Evolutionary conservation across 345 rosid species (phyloP).

Genomic region (Eucalyptus marginata): DNA sequence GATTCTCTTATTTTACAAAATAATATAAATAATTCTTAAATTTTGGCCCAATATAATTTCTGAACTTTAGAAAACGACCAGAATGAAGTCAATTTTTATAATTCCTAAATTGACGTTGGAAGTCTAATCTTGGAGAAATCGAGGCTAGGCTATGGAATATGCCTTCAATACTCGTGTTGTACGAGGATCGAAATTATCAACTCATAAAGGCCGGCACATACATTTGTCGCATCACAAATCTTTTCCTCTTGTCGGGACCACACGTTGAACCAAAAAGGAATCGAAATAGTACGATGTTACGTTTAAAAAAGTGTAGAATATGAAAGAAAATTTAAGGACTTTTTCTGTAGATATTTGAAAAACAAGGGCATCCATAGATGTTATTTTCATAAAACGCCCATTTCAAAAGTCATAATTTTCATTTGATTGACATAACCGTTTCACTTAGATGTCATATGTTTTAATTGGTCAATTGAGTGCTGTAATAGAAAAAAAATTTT

Average conservation of each 20-base stretch:
- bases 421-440: neutral
- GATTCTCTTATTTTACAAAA: no score
- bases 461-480: rapidly evolving
- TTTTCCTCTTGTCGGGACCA: neutral
- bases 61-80: rapidly evolving
- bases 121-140: neutral
- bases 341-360: rapidly evolving
- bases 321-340: neutral
- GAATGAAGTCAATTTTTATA: no score
- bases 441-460: neutral
- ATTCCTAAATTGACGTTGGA: neutral
- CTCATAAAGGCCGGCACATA: neutral
- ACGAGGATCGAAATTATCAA: no score
- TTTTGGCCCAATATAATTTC: rapidly evolving
- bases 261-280: neutral
- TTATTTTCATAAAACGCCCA: rapidly evolving
- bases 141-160: neutral
- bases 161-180: neutral
- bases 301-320: neutral
- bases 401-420: rapidly evolving
- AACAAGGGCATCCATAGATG: rapidly evolving
- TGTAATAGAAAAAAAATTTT: rapidly evolving
- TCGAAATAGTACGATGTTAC: neutral
- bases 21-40: rapidly evolving
- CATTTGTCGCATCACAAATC: neutral